phyloP scores from a whole-genome alignment of 768 basidiomycete genomes.

The Pleurotus pulmonarius region DNA sequence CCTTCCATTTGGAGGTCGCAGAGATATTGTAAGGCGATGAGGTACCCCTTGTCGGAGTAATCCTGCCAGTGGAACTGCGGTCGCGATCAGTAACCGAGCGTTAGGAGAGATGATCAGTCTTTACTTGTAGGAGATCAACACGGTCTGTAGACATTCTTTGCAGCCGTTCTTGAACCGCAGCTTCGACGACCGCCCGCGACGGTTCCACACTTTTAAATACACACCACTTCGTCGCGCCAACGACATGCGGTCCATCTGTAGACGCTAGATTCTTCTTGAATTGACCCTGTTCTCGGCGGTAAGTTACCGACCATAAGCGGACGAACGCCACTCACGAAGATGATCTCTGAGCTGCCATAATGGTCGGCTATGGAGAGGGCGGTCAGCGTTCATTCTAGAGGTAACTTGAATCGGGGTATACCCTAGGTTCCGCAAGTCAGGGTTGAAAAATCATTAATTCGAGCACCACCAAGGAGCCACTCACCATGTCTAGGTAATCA shows the following conservation, averaged over 20 bases:
- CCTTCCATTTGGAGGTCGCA: constrained; percentile 57
- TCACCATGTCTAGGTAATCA: constrained; percentile 32
- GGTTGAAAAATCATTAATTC: neutral
- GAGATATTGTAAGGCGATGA: constrained; percentile 44
- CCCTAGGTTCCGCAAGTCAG: constrained; percentile 20
- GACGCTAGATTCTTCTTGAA: constrained; percentile 47
- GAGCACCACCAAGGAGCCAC: constrained; percentile 6
- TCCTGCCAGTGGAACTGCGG: constrained; percentile 83
- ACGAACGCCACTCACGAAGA: constrained; percentile 53
- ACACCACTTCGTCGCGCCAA: constrained; percentile 88
- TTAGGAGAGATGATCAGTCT: constrained; percentile 8
- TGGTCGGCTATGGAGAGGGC: constrained; percentile 61
- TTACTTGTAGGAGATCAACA: constrained; percentile 73
- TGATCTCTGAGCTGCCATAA: constrained; percentile 79
- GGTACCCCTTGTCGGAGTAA: constrained; percentile 44
- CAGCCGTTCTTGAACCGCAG: constrained; percentile 66
- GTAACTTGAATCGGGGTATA: constrained; percentile 13
- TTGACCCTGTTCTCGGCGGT: constrained; percentile 50
- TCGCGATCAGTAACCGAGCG: neutral
- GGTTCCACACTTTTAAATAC: constrained; percentile 56
- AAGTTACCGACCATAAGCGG: constrained; percentile 7
- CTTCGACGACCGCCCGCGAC: constrained; percentile 54
- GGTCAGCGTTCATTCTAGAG: neutral
- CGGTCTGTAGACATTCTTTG: constrained; percentile 55
- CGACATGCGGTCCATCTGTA: constrained; percentile 29